These are phyloP conservation scores for Cicer arietinum DNA, from an alignment of 306 rosid genomes.

Conservation along the genomic window DNA sequence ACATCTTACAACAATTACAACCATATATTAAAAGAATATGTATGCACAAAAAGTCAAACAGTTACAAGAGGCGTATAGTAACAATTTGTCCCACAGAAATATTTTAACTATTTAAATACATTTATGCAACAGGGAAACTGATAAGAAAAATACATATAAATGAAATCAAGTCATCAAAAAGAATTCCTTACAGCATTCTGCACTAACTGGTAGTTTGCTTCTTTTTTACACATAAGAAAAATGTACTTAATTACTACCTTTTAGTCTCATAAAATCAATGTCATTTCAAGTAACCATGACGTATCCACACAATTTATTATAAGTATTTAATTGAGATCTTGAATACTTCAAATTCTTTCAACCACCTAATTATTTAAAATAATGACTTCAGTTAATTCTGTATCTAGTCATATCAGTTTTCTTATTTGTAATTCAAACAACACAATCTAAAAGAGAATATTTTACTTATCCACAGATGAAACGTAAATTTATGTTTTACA, in stretches of 20 bases:
- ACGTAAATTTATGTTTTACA: slow-evolving; percentile 12
- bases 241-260: slow-evolving; percentile 19
- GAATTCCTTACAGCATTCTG: slow-evolving; percentile 17
- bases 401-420: slow-evolving; percentile 5
- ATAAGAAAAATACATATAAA: slow-evolving; percentile 25
- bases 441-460: slow-evolving; percentile 12
- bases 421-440: slow-evolving; percentile 28
- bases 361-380: slow-evolving; percentile 31
- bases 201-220: slow-evolving; percentile 5
- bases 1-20: slow-evolving; percentile 11
- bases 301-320: slow-evolving; percentile 17
- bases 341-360: slow-evolving; percentile 30
- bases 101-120: slow-evolving; percentile 17
- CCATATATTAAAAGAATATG: slow-evolving; percentile 17
- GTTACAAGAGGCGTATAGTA: background rate
- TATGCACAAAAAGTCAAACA: slow-evolving; percentile 24
- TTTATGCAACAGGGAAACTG: slow-evolving; percentile 34
- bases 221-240: background rate
- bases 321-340: slow-evolving; percentile 14
- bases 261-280: slow-evolving; percentile 15
- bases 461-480: slow-evolving; percentile 27
- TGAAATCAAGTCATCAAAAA: slow-evolving; percentile 12
- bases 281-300: slow-evolving; percentile 17
- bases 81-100: slow-evolving; percentile 24
- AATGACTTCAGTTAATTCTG: slow-evolving; percentile 8